Percentiles rank a stretch among this genome's conserved stretches.
phyloP scores from a whole-genome alignment of 768 basidiomycete species.

The Pleurotus eryngii region DNA sequence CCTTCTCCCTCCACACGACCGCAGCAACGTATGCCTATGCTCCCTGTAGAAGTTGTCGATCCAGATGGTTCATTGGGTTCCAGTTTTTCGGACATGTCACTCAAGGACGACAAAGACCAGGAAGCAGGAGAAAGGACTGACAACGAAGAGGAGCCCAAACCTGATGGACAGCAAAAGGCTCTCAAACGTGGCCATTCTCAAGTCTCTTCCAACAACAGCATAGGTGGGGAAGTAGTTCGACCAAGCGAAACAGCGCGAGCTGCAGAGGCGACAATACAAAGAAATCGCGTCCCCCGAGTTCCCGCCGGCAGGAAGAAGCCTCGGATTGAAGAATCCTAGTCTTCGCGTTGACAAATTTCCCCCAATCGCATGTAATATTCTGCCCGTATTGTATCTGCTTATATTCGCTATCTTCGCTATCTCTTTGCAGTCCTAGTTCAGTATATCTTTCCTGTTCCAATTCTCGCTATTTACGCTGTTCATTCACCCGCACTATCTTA shows the following conservation, averaged over 20 bases:
- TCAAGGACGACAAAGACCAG: neutral
- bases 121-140: neutral
- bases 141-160: neutral
- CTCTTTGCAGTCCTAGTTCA: too few relatives aligned
- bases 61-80: neutral
- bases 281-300: neutral
- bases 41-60: neutral
- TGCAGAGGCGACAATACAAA: neutral
- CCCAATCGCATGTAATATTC: too few relatives aligned
- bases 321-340: neutral
- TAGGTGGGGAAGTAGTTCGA: neutral
- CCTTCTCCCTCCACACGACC: neutral
- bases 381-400: too few relatives aligned
- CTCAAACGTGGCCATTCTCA: slow-evolving; percentile 5
- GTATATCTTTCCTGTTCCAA: too few relatives aligned
- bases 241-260: neutral
- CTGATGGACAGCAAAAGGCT: neutral
- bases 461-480: too few relatives aligned
- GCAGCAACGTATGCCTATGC: too few relatives aligned
- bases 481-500: too few relatives aligned
- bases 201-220: neutral
- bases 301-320: neutral
- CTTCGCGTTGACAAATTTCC: too few relatives aligned
- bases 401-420: too few relatives aligned
- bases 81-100: slow-evolving; percentile 6